Base-by-base conservation (phyloP, 1,139 yeast species). In the Kodamaea arcana region DNA sequence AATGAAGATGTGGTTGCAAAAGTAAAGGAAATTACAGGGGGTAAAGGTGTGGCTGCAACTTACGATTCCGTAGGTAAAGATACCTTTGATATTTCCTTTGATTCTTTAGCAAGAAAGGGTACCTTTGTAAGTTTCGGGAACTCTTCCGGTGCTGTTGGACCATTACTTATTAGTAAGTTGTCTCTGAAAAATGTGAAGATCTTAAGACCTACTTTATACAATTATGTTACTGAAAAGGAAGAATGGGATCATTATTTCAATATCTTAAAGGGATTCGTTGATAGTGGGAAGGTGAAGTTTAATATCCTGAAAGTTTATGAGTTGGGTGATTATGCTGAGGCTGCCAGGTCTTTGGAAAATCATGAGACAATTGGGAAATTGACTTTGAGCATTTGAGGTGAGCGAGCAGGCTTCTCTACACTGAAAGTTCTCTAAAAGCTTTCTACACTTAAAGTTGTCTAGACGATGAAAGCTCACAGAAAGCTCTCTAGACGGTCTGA, bases 41-140 rank as follows among this genome's bases (percentile, higher is more conserved):
- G 85, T 8, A 60, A 66, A 32, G 96, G 96, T 39, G 95, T 80
- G 18, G 67, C 65, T 16, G 95, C 78, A 3, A 72, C 80, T 1
- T 86, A 72, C 51, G 97, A 90, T 56, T 78, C 94, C 28, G 78
- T 88, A 37, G 97, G 97, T 12, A 83, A 84, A 54, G 85, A 75
- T 47, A 76, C 95, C 4, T 83, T 75, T 51, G 82, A 83, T 30
- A 63, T 66, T 11, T 79, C 95, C 0, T 51, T 85, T 22, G 73
- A 66, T n/a, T 62, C 77, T 1, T 50, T 85, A 25, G 82, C 78
- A 11, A 69, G 81, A 50, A 83, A 80, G 53, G 97, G 97, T 16
- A 67, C 86, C 1, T 63, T 85, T 42, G 78, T 85, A 20, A 72
- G 85, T 30, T 87, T 67, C 51, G 97, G 97, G 41, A 87, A 87